Evolutionary conservation across 164 flowering plant species (phyloP).

Genomic region (Chloranthus sessilifolius): DNA sequence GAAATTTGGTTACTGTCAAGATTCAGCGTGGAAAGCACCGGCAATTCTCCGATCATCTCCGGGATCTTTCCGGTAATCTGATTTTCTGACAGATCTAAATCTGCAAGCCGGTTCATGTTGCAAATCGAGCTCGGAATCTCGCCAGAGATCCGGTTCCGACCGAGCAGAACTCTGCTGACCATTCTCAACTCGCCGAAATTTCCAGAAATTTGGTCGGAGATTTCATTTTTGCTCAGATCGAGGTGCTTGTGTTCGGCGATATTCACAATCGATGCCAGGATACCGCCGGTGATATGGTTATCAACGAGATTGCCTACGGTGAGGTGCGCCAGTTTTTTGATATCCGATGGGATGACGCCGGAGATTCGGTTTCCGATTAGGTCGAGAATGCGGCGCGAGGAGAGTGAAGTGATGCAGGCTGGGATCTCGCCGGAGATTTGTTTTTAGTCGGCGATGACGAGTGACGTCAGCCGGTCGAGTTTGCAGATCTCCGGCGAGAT

Average conservation of each 20-base stretch:
- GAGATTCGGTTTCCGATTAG: too few relatives aligned
- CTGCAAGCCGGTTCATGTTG: too few relatives aligned
- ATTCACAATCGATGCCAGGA: conserved; percentile 47
- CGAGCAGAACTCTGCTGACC: conserved; percentile 68
- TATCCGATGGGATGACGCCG: too few relatives aligned
- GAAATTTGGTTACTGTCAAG: conserved; percentile 51
- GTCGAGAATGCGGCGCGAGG: too few relatives aligned
- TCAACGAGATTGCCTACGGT: conserved; percentile 75
- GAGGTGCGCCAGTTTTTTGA: too few relatives aligned
- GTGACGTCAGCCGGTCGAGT: conserved; percentile 46
- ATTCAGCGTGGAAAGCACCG: conserved; percentile 60
- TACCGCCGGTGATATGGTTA: conserved; percentile 46
- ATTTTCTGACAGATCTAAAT: too few relatives aligned
- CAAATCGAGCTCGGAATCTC: too few relatives aligned
- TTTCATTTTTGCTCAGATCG: conserved; percentile 43
- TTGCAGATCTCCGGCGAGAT: conserved; percentile 67
- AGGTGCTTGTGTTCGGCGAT: conserved; percentile 27
- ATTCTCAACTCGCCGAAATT: conserved; percentile 44
- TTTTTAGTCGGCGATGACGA: conserved; percentile 55
- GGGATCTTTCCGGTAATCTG: too few relatives aligned
- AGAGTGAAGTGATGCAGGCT: conserved; percentile 46
- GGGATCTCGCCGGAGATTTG: conserved; percentile 66
- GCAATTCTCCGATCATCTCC: too few relatives aligned
- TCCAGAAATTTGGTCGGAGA: conserved; percentile 48
- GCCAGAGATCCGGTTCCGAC: conserved; percentile 47